Conservation (phyloP, 345 rosid genomes). For the Bretschneidera sinensis region DNA sequence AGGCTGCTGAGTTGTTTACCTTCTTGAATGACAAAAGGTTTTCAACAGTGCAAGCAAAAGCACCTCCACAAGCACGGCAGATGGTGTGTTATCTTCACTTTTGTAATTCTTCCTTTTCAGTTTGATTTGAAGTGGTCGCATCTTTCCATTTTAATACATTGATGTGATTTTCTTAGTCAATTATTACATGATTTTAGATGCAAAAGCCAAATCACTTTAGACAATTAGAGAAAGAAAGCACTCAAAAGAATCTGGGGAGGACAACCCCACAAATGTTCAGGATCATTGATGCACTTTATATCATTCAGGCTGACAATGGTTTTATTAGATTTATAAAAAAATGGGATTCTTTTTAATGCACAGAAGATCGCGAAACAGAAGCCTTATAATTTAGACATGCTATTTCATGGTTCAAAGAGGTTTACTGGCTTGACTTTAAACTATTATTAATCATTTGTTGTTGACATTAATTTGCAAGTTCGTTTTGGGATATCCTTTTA, state of each 20-base stretch:
- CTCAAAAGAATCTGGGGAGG: neutral
- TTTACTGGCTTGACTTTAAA: too few species aligned
- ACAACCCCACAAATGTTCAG: neutral
- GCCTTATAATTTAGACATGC: neutral
- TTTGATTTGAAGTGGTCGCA: neutral
- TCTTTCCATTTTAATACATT: neutral
- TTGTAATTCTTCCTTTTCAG: neutral
- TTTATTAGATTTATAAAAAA: neutral
- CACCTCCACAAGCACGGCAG: constrained; percentile 62
- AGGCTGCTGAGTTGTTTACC: constrained; percentile 46
- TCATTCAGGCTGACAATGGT: neutral
- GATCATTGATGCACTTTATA: neutral
- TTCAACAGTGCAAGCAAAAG: constrained; percentile 45
- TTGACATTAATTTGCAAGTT: neutral
- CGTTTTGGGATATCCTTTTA: too few species aligned
- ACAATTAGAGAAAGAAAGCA: neutral
- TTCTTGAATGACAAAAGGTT: constrained; percentile 42
- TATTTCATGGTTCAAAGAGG: neutral
- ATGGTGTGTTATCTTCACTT: constrained; percentile 42
- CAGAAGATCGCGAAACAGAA: neutral
- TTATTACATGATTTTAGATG: neutral
- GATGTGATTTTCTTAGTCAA: neutral
- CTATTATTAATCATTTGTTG: too few species aligned
- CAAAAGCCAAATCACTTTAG: neutral
- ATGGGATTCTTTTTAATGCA: neutral